phyloP scores from a whole-genome alignment of 805 yeast genomes.

The Peterozyma toletana region DNA sequence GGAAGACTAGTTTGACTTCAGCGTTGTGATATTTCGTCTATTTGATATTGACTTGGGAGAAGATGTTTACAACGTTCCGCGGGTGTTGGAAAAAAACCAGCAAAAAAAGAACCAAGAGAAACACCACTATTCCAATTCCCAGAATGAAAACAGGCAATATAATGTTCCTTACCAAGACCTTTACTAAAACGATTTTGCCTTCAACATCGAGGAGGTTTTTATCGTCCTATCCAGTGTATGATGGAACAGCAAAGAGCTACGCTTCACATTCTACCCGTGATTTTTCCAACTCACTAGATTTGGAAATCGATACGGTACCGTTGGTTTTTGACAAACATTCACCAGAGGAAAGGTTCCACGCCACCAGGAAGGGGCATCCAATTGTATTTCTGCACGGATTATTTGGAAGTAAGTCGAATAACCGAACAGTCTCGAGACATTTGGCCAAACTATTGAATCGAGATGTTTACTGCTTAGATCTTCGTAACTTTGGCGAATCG shows the following conservation, averaged over 20 bases:
- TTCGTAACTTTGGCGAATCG: slow-evolving; percentile 90
- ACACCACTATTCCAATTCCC: too few species aligned
- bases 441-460: slow-evolving; percentile 40
- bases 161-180: too few species aligned
- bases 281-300: not conserved
- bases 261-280: not conserved
- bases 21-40: too few species aligned
- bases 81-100: too few species aligned
- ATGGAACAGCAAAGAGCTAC: not conserved
- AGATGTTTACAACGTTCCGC: too few species aligned
- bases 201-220: too few species aligned
- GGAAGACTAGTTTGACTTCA: too few species aligned
- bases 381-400: slow-evolving; percentile 81
- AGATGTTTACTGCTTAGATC: slow-evolving; percentile 64
- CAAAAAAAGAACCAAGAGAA: too few species aligned
- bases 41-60: too few species aligned
- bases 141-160: too few species aligned
- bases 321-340: slow-evolving; percentile 10
- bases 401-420: slow-evolving; percentile 80
- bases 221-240: not conserved
- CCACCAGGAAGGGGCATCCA: slow-evolving; percentile 34
- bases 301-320: slow-evolving; percentile 9
- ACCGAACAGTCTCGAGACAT: slow-evolving; percentile 67
- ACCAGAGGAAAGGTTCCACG: not conserved
- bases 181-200: too few species aligned